phyloP scores from a whole-genome alignment of 2,329 filamentous ascomycete species.

The Aspergillus bombycis region DNA sequence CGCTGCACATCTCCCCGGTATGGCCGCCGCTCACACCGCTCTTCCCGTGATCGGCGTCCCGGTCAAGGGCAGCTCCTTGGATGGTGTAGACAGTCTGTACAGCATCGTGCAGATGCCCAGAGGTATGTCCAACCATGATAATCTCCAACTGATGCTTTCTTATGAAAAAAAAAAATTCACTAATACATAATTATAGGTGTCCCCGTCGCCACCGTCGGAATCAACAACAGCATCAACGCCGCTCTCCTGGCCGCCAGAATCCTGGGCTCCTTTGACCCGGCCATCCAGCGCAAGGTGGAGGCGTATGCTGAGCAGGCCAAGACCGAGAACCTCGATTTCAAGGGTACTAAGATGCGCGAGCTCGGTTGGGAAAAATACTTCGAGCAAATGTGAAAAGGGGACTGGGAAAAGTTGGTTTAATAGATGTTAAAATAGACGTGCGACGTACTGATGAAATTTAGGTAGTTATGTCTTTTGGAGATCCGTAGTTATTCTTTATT shows the following conservation, averaged over 20 bases:
- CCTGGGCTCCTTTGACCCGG: slow-evolving; percentile 56
- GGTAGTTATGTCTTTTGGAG: neutral
- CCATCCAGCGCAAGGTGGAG: slow-evolving; percentile 47
- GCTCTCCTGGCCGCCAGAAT: slow-evolving; percentile 72
- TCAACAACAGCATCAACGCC: slow-evolving; percentile 80
- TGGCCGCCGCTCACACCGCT: slow-evolving; percentile 70
- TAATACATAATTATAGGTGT: slow-evolving; percentile 55
- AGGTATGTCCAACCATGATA: slow-evolving; percentile 43
- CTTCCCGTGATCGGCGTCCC: slow-evolving; percentile 78
- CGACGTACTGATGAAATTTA: slow-evolving; percentile 2
- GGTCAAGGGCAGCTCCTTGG: slow-evolving; percentile 72
- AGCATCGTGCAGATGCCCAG: slow-evolving; percentile 78
- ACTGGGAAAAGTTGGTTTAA: slow-evolving; percentile 8
- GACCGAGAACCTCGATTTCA: slow-evolving; percentile 46
- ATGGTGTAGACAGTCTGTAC: slow-evolving; percentile 71
- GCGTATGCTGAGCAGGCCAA: slow-evolving; percentile 46
- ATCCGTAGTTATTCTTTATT: neutral
- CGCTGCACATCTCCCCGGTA: slow-evolving; percentile 74
- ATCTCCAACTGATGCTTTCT: neutral
- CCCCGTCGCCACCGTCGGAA: slow-evolving; percentile 75
- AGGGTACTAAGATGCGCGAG: slow-evolving; percentile 47
- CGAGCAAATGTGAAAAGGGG: slow-evolving; percentile 42
- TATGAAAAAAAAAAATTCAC: neutral
- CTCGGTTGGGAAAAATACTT: slow-evolving; percentile 50
- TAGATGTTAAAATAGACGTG: slow-evolving; percentile 10